These are phyloP conservation scores for Neocatenulostroma microsporum DNA, from an alignment of 2,329 filamentous ascomycete genomes.

Conservation along the genomic window DNA sequence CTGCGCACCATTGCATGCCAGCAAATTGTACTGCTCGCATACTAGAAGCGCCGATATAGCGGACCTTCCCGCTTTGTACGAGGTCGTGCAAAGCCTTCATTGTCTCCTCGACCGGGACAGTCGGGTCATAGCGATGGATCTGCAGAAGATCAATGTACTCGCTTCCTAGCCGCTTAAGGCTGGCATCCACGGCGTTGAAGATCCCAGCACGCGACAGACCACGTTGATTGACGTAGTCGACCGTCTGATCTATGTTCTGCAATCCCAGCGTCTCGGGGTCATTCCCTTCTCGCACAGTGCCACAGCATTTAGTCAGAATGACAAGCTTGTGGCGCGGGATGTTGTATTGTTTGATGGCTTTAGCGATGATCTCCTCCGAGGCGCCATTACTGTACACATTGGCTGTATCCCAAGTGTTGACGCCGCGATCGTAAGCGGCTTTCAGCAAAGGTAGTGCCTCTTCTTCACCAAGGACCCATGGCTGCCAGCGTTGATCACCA, in stretches of 20 bases:
- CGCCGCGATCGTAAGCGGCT: constrained; percentile 54
- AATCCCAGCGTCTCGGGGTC: constrained; percentile 19
- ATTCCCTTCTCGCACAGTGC: constrained; percentile 44
- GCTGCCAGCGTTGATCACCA: constrained; percentile 34
- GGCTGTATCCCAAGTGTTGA: constrained; percentile 56
- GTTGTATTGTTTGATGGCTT: constrained; percentile 55
- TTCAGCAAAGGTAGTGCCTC: constrained; percentile 51
- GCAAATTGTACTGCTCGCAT: constrained; percentile 42
- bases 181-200: constrained; percentile 56
- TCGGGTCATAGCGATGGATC: constrained; percentile 51
- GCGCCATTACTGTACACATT: constrained; percentile 57
- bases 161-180: constrained; percentile 47
- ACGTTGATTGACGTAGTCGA: constrained; percentile 36
- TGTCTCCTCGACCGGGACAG: constrained; percentile 37
- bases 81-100: constrained; percentile 42
- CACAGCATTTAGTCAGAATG: constrained; percentile 58
- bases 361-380: constrained; percentile 59
- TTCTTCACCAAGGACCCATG: constrained; percentile 30
- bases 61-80: constrained; percentile 36
- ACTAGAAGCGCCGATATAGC: constrained; percentile 39
- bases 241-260: constrained; percentile 33
- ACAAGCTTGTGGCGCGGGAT: constrained; percentile 59
- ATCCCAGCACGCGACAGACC: constrained; percentile 58
- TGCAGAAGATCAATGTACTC: constrained; percentile 54
- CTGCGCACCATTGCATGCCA: constrained; percentile 43